Base-by-base conservation (phyloP, 257 asterid genomes). In the Verbascum thapsus region DNA sequence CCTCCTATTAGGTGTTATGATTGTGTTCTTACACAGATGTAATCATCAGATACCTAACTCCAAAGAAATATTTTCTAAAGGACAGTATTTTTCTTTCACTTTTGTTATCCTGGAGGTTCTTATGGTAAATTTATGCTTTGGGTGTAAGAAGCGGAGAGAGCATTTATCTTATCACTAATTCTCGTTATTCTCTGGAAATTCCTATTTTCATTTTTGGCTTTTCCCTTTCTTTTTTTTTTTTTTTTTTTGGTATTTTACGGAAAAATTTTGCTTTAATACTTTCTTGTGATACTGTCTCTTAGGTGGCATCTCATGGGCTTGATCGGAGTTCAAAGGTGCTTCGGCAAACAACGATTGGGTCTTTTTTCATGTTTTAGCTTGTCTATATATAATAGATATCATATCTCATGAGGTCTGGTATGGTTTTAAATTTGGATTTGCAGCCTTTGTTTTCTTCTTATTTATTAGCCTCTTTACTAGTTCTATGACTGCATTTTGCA, bases 291-390 rank as follows among this genome's bases (percentile, higher is more conserved):
- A 58, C 58, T 69, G 62, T 64, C 37, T 39, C 70, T 52, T 73
- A 92, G 98, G 97, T 92, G 81, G 91, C 98, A 63, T 92, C 98
- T 60, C 98, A 92, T 57, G 97, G 98, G 67, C 87, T 92, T 72
- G 97, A 89, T 76, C 87, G 97, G 58, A 85, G 96, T 81, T 80
- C 98, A 43, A 86, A 82, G 81, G 96, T 92, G 86, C 97, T 89
- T 60, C 88, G 87, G 63, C 91, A 82, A 72, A 92, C 98, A 49
- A 85, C 97, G 49, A 73, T 81, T 50, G 95, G 95, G 58, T 55
- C 92, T n/a, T 72, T 87, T 73, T 89, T 85, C 83, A 73, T 80
- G 87, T 77, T 86, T 66, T 88, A 85, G 88, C 73, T 83, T 71
- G 73, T 56, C 44, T 61, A 44, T 61, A 49, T 70, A 66, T 70